Evolutionary conservation across 2,329 filamentous ascomycete genomes (phyloP).

Genomic region (Alternaria gansuensis): DNA sequence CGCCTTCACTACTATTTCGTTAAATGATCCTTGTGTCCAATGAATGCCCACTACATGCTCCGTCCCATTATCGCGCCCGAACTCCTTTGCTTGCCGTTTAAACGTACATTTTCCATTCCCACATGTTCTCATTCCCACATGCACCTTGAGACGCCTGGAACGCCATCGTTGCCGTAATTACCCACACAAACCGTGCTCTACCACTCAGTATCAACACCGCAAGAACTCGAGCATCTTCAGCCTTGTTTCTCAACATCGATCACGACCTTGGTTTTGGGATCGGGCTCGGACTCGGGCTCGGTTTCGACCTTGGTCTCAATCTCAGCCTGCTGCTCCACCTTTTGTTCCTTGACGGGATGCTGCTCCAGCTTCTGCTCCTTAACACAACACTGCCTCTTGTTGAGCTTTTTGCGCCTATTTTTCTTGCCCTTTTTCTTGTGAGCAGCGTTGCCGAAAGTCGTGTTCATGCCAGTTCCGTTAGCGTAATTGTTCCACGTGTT

Average conservation of each 20-base stretch:
- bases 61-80: neutral
- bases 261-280: neutral
- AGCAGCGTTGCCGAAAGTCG: neutral
- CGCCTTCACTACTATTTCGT: neutral
- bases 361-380: neutral
- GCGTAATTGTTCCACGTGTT: neutral
- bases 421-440: neutral
- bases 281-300: neutral
- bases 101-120: neutral
- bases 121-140: too few relatives aligned
- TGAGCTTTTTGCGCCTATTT: neutral
- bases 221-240: neutral
- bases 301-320: neutral
- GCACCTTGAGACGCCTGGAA: neutral
- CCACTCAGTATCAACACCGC: neutral
- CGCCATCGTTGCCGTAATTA: neutral
- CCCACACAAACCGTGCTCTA: neutral
- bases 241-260: neutral
- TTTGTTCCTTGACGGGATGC: neutral
- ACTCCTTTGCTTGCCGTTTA: neutral
- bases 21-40: neutral
- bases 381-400: neutral
- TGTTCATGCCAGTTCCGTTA: neutral
- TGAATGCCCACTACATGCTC: neutral
- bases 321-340: neutral